Evolutionary conservation across 1,284 basidiomycete species (phyloP), one percentile per base, ranked within the genome.

Genomic region (Stygiomarasmius scandens): DNA sequence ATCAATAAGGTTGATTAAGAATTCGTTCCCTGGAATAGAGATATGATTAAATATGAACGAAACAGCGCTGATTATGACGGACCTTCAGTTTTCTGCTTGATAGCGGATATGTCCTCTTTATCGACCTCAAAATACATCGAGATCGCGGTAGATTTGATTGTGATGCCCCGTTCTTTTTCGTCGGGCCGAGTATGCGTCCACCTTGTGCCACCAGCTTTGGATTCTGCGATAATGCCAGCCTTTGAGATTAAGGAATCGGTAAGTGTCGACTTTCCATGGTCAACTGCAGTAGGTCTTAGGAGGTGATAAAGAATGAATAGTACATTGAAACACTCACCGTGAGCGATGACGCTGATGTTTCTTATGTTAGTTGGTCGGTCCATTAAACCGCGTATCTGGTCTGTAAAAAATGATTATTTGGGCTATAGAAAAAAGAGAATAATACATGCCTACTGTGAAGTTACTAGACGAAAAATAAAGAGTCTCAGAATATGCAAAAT

Each of bases 1-100:
- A 79, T 99, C 96, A 82, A 99, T 99, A 81, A 99, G 82, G 84
- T 99, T 99, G 86, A 99, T 97, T 84, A 99, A 87, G 86, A 99
- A 99, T 77, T 98, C 94, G 75, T 87, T 86, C 67, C 95, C 93
- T 95, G 69, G 45, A 65, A 49, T 32, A 47, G 16, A 54, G 16
- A 43, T n/a, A 16, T 50, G n/a, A 23, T 24, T 19, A 49, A n/a
- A 44, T n/a, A 8, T 47, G 12, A 24, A 25, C 59, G 41, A 47
- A 23, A 36, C 38, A 29, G 51, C 3, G 20, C 47, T 12, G 20
- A 4, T 12, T 16, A 11, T 46, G 23, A 69, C 74, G 52, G 65
- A 90, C 95, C 95, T 3, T 89, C 86, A 48, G 93, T 96, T 80
- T 96, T 93, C 82, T 98, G 96, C 77, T 94, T 90, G 76, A 99